Evolutionary conservation across 768 basidiomycete species (phyloP).

Genomic region (Pulveroboletus sp.): DNA sequence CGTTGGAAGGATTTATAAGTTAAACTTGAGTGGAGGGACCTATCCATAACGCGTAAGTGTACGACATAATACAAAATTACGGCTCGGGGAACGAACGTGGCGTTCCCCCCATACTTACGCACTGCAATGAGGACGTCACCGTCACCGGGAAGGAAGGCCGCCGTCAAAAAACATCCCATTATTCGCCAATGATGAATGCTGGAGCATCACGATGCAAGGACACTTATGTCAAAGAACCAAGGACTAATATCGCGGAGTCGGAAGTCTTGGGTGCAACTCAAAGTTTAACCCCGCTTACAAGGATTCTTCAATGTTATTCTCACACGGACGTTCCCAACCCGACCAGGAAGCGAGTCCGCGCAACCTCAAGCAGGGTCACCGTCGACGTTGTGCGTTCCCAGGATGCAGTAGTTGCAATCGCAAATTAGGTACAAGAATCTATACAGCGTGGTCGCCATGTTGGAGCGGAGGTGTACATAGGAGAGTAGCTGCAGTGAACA

Average conservation of each 20-base stretch:
- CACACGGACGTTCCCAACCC: not conserved
- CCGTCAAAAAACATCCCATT: constrained; percentile 1
- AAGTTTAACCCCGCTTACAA: not conserved
- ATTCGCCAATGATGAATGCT: not conserved
- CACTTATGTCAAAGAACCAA: constrained; percentile 1
- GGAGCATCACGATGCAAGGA: not conserved
- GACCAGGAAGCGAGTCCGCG: not conserved
- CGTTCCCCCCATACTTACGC: constrained; percentile 2
- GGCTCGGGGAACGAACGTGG: constrained; percentile 12
- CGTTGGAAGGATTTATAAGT: constrained; percentile 13
- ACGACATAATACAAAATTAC: constrained; percentile 13
- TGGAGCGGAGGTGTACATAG: not conserved
- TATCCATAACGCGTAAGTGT: constrained; percentile 15
- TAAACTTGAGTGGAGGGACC: constrained; percentile 5
- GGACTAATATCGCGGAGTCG: not conserved
- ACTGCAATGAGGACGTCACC: constrained; percentile 20
- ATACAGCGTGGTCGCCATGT: not conserved
- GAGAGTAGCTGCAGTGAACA: not conserved
- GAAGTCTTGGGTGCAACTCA: not conserved
- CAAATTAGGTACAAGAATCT: constrained; percentile 15
- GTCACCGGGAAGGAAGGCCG: constrained; percentile 5
- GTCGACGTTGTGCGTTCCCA: not conserved
- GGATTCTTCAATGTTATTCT: not conserved
- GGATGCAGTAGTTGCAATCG: constrained; percentile 3
- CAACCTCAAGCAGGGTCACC: not conserved